Evolutionary conservation across 176 grass and related monocot species (phyloP), one percentile per base, ranked within the genome.

Genomic region (Lolium perenne): DNA sequence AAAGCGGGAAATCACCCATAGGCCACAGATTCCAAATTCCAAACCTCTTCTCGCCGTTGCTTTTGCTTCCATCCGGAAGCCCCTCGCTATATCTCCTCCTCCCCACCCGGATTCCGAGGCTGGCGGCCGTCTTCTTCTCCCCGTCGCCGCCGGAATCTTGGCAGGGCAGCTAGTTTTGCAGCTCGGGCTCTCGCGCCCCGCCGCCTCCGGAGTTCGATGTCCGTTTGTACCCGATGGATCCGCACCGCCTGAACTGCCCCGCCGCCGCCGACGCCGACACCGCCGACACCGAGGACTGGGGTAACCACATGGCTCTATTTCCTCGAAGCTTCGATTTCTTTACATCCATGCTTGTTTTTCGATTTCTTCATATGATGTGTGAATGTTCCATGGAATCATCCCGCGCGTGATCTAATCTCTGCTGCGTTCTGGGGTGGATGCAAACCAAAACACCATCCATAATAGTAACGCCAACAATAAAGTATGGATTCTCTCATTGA

Each of bases 191-290:
- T 71, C 80, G 56, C 85, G 76, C 89, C 86, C 86, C 47, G 29
- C 29, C 49, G 69, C 82, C 16, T n/a, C 77, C n/a, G 83, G 76
- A 87, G 73, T 91, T 94, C 92, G 92, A 94, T 94, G 92, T 86
- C 80, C 87, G 77, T 92, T 94, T 90, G 90, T 57, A 59, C 26
- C 86, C 72, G 64, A 94, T 94, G 92, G 92, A 94, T 92, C 89
- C 86, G 80, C 84, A 91, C 84, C 64, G 25, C 85, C 87, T 94
- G 76, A 94, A 51, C 84, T 23, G 77, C 76, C 82, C 87, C 20
- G 79, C 84, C 80, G 68, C 79, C 1, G 49, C 83, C 40, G 88
- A 71, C 83, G 56, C 77, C 69, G 32, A 35, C 32, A 35, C 32
- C 32, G 76, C 72, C 12, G 89, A 89, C 35, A 82, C 43, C 80